A percentile compares a stretch with the other conserved stretches of the same genome.
These are phyloP conservation scores for Chiua virens DNA, from an alignment of 768 basidiomycete species.

Conservation along the genomic window DNA sequence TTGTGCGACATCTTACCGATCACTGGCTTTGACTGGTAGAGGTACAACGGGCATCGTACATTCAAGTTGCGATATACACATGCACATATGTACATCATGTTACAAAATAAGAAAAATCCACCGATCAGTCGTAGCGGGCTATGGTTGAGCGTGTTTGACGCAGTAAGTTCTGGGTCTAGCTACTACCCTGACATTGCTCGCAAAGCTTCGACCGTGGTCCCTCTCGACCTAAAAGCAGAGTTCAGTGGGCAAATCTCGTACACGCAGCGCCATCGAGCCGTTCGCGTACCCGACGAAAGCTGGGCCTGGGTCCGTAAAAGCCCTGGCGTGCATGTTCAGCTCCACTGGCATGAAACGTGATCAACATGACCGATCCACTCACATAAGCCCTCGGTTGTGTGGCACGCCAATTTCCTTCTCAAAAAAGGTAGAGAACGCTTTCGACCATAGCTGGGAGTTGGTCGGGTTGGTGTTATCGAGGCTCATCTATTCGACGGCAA, in stretches of 20 bases:
- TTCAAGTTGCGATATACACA: neutral
- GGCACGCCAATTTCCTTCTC: conserved; percentile 50
- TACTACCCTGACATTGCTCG: neutral
- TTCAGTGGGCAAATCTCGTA: neutral
- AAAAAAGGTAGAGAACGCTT: conserved; percentile 54
- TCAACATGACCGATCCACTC: neutral
- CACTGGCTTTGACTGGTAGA: too few relatives aligned
- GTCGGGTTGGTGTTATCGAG: conserved; percentile 52
- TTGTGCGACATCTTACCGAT: too few relatives aligned
- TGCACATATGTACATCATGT: neutral
- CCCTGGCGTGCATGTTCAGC: conserved; percentile 7
- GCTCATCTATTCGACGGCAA: conserved; percentile 41
- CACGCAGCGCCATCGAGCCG: neutral
- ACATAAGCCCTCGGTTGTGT: conserved; percentile 64
- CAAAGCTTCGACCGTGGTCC: conserved; percentile 13
- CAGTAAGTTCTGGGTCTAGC: neutral
- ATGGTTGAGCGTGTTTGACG: too few relatives aligned
- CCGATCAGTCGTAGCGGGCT: too few relatives aligned
- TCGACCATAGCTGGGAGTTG: conserved; percentile 54
- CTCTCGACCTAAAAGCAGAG: conserved; percentile 6
- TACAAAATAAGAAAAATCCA: neutral
- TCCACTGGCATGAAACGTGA: neutral
- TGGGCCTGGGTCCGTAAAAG: conserved; percentile 27
- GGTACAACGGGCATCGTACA: neutral
- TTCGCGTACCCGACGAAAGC: conserved; percentile 24